These are phyloP conservation scores for Trametes cubensis DNA, from an alignment of 768 basidiomycete species.

Conservation along the genomic window DNA sequence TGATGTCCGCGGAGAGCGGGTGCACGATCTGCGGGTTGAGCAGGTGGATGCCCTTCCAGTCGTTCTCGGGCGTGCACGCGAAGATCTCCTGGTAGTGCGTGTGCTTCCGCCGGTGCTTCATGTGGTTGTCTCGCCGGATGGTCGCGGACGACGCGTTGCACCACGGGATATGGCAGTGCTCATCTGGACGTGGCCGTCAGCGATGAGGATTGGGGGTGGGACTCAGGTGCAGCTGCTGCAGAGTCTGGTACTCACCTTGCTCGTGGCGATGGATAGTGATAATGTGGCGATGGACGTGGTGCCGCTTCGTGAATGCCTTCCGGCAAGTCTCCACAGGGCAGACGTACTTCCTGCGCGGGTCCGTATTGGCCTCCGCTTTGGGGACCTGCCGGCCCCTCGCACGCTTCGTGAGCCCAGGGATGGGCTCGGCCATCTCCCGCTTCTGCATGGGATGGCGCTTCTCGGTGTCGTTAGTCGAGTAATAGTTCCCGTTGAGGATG, in stretches of 20 bases:
- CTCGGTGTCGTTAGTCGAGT: constrained; percentile 14
- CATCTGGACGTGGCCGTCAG: constrained; percentile 34
- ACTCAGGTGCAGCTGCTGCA: not conserved
- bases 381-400: constrained; percentile 53
- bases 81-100: constrained; percentile 24
- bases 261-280: constrained; percentile 80
- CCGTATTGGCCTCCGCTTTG: constrained; percentile 29
- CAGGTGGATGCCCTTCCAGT: constrained; percentile 23
- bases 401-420: constrained; percentile 54
- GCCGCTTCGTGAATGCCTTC: constrained; percentile 77
- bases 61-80: constrained; percentile 21
- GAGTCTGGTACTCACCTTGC: constrained; percentile 59
- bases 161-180: constrained; percentile 55
- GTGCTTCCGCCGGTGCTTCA: constrained; percentile 74
- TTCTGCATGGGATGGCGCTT: not conserved
- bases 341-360: constrained; percentile 51
- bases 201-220: not conserved
- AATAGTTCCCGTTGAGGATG: not conserved
- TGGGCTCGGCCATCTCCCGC: constrained; percentile 27
- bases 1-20: not conserved
- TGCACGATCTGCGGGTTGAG: constrained; percentile 4
- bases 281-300: constrained; percentile 83
- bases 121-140: constrained; percentile 69
- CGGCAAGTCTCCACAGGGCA: constrained; percentile 74
- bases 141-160: constrained; percentile 71